phyloP scores from a whole-genome alignment of 164 flowering plant species.

The Vitis rotundifolia region DNA sequence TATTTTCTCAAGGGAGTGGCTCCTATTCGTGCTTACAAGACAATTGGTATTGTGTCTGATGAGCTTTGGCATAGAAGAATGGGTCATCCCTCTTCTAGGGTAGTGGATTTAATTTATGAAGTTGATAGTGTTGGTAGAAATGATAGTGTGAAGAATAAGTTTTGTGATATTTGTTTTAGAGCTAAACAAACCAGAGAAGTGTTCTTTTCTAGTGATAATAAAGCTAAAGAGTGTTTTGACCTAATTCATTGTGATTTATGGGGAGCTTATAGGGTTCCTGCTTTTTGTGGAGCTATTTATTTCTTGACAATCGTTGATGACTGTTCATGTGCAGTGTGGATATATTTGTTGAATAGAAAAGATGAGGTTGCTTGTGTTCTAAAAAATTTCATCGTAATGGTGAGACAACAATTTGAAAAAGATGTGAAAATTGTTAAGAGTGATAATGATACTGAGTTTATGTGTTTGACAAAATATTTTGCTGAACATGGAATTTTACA shows the following conservation, averaged over 20 bases:
- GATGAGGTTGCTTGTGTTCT: not conserved
- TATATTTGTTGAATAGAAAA: conserved; percentile 4
- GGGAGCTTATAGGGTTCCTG: conserved; percentile 7
- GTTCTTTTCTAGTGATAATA: conserved; percentile 4
- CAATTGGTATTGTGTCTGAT: not conserved
- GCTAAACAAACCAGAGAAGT: conserved; percentile 5
- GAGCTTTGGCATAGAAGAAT: not conserved
- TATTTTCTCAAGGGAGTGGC: not conserved
- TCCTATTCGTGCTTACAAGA: not conserved
- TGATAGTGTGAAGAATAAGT: not conserved
- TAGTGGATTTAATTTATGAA: not conserved
- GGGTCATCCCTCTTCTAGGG: not conserved
- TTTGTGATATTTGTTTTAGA: conserved; percentile 10
- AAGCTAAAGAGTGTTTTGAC: not conserved
- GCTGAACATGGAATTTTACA: conserved; percentile 1
- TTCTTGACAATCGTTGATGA: conserved; percentile 17
- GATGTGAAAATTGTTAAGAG: not conserved
- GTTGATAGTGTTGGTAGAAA: not conserved
- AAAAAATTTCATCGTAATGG: not conserved
- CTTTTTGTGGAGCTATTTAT: not conserved
- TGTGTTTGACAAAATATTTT: not conserved
- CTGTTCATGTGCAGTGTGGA: conserved; percentile 6
- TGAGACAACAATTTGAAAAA: not conserved
- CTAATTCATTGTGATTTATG: conserved; percentile 12
- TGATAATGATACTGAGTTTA: conserved; percentile 10